Conservation (phyloP, 768 basidiomycete genomes). For the Collybia sp. region DNA sequence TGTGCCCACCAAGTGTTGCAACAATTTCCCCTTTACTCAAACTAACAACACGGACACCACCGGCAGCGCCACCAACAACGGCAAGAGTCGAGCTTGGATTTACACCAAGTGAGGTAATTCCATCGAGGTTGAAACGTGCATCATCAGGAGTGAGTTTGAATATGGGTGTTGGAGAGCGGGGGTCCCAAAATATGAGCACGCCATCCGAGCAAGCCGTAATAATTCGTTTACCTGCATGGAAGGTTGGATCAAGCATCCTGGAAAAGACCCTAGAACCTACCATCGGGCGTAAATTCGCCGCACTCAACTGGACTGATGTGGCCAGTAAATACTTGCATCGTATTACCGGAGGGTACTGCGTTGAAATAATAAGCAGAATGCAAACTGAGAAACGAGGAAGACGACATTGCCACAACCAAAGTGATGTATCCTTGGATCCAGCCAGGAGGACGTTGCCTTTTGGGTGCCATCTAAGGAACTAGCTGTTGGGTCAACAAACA, state of each 20-base stretch:
- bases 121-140: constrained; percentile 73
- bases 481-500: constrained; percentile 4
- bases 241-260: too few species aligned
- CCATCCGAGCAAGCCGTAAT: constrained; percentile 84
- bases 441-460: constrained; percentile 85
- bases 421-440: constrained; percentile 88
- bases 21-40: constrained; percentile 84
- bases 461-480: constrained; percentile 98
- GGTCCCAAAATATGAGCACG: constrained; percentile 87
- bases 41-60: constrained; percentile 84
- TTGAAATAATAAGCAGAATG: too few species aligned
- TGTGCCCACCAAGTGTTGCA: constrained; percentile 74
- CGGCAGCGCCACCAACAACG: constrained; percentile 82
- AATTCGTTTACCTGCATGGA: constrained; percentile 70
- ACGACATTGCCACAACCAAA: constrained; percentile 95
- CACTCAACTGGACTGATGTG: constrained; percentile 82
- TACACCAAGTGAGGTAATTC: constrained; percentile 82
- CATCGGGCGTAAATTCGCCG: constrained; percentile 91
- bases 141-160: constrained; percentile 76
- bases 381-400: too few species aligned
- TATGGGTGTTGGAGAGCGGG: constrained; percentile 67
- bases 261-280: constrained; percentile 26
- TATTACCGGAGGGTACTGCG: constrained; percentile 91
- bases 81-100: constrained; percentile 88
- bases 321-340: constrained; percentile 94